Evolutionary conservation across 2,329 filamentous ascomycete genomes (phyloP).

Genomic region (Zymoseptoria passerinii): DNA sequence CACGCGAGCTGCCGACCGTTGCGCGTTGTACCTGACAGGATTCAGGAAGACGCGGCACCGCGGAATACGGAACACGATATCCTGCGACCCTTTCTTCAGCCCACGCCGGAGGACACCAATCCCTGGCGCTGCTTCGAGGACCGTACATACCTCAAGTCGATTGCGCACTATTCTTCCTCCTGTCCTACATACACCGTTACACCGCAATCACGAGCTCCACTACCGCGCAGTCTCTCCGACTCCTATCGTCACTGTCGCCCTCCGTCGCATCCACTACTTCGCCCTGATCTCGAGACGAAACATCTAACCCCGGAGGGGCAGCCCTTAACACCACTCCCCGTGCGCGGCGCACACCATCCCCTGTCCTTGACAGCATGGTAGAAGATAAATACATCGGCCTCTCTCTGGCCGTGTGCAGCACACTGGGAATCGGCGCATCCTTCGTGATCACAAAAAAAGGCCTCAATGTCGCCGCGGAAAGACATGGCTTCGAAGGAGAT

Average conservation of each 20-base stretch:
- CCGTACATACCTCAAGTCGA: not conserved
- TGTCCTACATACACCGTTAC: not conserved
- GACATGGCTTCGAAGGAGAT: conserved; percentile 93
- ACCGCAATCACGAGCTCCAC: not conserved
- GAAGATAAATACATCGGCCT: conserved; percentile 64
- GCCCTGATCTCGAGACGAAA: not conserved
- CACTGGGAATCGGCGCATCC: conserved; percentile 63
- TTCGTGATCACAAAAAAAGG: conserved; percentile 99
- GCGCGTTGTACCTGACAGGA: too few relatives aligned
- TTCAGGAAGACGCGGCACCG: too few relatives aligned
- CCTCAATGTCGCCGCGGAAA: conserved; percentile 79
- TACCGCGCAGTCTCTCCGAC: not conserved
- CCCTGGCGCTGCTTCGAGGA: not conserved
- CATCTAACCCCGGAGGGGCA: not conserved
- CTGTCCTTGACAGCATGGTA: conserved; percentile 17
- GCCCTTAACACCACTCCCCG: not conserved
- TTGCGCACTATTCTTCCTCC: not conserved
- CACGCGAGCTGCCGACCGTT: too few relatives aligned
- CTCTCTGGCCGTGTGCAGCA: conserved; percentile 64
- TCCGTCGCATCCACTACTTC: not conserved
- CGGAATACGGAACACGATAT: too few relatives aligned
- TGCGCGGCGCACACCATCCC: conserved; percentile 5
- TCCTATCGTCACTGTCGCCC: not conserved
- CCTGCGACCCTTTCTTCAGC: not conserved
- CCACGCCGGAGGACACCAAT: not conserved